Evolutionary conservation across 2,329 filamentous ascomycete species (phyloP).

Genomic region (Dryadomyces sulphureus): DNA sequence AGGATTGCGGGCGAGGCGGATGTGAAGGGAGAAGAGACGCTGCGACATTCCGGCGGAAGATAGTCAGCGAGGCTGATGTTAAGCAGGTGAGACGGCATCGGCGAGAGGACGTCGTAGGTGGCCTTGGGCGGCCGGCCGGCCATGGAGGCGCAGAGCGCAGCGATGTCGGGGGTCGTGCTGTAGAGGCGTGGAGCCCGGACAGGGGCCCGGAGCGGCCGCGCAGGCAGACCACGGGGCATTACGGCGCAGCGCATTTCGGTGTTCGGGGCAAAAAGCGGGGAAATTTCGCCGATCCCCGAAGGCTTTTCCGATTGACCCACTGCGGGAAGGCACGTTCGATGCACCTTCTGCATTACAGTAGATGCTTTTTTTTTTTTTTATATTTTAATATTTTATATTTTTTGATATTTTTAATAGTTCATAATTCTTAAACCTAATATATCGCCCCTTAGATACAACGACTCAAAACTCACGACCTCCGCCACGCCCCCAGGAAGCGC

Average conservation of each 20-base stretch:
- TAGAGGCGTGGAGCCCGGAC: neutral
- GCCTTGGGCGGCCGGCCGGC: conserved; percentile 15
- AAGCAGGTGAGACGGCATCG: conserved; percentile 51
- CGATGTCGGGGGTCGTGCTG: too few relatives aligned
- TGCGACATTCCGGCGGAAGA: conserved; percentile 18
- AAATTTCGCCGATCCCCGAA: too few relatives aligned
- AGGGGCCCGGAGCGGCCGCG: too few relatives aligned
- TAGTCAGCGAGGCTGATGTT: conserved; percentile 35
- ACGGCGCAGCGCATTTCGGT: too few relatives aligned
- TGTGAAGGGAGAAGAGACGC: conserved; percentile 4
- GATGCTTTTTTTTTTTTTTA: neutral
- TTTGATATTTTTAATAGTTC: neutral
- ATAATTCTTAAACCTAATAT: neutral
- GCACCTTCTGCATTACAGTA: too few relatives aligned
- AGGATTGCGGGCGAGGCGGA: conserved; percentile 16
- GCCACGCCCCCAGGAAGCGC: conserved; percentile 60
- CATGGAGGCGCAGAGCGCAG: conserved; percentile 7
- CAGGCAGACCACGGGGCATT: too few relatives aligned
- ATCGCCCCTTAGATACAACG: neutral
- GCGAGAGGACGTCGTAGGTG: conserved; percentile 32
- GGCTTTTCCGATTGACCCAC: too few relatives aligned
- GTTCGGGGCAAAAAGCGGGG: too few relatives aligned
- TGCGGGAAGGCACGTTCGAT: too few relatives aligned
- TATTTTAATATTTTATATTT: neutral
- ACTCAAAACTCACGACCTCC: conserved; percentile 14